Conservation (phyloP, 345 rosid genomes). For the Arabidopsis thaliana region DNA sequence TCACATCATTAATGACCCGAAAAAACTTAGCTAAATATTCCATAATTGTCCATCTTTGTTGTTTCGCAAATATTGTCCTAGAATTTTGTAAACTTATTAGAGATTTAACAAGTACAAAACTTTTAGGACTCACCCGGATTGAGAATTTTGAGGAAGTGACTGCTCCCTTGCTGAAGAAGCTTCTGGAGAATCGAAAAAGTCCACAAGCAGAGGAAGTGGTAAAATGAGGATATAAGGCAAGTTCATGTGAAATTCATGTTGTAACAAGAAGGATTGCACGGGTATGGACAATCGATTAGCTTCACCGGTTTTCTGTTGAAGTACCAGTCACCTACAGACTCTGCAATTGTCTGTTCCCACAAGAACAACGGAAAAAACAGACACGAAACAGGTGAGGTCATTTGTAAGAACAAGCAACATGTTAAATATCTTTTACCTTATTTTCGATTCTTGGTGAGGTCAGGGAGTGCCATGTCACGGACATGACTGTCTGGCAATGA, state of each 20-base stretch:
- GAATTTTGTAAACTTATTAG: too few relatives aligned
- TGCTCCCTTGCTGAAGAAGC: constrained; percentile 13
- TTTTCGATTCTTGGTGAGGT: constrained; percentile 67
- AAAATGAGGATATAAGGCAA: constrained; percentile 11
- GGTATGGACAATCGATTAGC: constrained; percentile 84
- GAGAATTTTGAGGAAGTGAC: background rate
- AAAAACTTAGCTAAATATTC: too few relatives aligned
- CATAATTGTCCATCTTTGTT: too few relatives aligned
- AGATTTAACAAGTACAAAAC: background rate
- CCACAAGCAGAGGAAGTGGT: background rate
- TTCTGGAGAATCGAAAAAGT: background rate
- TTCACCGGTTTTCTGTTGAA: constrained; percentile 61
- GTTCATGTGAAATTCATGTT: constrained; percentile 58
- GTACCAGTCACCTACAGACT: constrained; percentile 90
- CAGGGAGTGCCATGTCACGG: constrained; percentile 77
- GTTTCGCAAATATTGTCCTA: too few relatives aligned
- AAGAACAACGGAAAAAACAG: background rate
- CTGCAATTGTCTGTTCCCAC: constrained; percentile 76
- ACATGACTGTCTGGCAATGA: constrained; percentile 74
- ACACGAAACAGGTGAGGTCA: background rate
- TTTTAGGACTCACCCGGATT: background rate
- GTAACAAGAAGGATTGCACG: constrained; percentile 88
- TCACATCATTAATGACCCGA: too few relatives aligned
- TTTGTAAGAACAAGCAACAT: constrained; percentile 30
- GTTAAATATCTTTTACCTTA: constrained; percentile 52